These are phyloP conservation scores for Orbilia blumenaviensis DNA, from an alignment of 2,329 filamentous ascomycete genomes.

Conservation along the genomic window DNA sequence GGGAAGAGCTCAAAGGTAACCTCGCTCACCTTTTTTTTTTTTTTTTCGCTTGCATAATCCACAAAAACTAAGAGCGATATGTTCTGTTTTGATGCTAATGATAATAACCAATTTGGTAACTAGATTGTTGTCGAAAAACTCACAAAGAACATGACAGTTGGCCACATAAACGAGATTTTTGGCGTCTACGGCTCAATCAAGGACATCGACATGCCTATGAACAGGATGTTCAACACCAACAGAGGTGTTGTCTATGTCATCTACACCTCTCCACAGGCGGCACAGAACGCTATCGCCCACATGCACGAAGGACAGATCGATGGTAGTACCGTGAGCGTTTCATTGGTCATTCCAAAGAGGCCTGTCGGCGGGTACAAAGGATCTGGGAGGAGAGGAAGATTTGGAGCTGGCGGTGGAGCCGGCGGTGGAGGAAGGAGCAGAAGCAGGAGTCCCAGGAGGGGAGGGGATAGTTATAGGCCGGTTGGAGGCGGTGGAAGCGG, in stretches of 20 bases:
- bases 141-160: constrained; percentile 91
- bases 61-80: too few relatives aligned
- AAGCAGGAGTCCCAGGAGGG: constrained; percentile 59
- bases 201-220: constrained; percentile 89
- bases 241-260: constrained; percentile 93
- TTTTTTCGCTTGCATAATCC: neutral
- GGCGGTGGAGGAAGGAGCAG: constrained; percentile 58
- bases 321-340: constrained; percentile 82
- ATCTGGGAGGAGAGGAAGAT: constrained; percentile 57
- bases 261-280: constrained; percentile 78
- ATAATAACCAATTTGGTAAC: too few relatives aligned
- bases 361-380: constrained; percentile 62
- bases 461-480: constrained; percentile 60
- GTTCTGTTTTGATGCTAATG: neutral
- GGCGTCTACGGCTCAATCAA: constrained; percentile 84
- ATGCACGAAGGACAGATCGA: constrained; percentile 99
- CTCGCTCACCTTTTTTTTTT: neutral
- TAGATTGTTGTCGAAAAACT: constrained; percentile 96
- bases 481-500: constrained; percentile 58
- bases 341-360: constrained; percentile 83
- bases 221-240: constrained; percentile 83
- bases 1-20: constrained; percentile 48
- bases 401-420: constrained; percentile 59
- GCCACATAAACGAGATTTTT: constrained; percentile 91
- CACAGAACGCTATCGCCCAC: constrained; percentile 87